These are phyloP conservation scores for Globisporangium okanoganense DNA, from an alignment of 352 stramenopile species.

Conservation along the genomic window DNA sequence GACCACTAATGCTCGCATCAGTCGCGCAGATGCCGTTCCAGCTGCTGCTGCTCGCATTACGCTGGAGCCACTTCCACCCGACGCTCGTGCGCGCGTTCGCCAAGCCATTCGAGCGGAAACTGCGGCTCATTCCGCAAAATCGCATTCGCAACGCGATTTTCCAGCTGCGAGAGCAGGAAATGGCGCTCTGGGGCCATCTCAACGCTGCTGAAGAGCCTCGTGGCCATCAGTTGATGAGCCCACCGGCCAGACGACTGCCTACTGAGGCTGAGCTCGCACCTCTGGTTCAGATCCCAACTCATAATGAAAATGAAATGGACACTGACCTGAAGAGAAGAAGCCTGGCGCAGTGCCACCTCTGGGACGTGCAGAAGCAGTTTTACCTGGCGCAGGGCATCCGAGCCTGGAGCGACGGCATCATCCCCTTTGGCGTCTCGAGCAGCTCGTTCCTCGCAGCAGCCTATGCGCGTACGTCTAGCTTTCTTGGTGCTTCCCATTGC, in stretches of 20 bases:
- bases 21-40: conserved; percentile 63
- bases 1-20: conserved; percentile 27
- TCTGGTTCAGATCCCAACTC: background rate
- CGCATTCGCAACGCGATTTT: conserved; percentile 35
- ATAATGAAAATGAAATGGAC: background rate
- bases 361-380: conserved; percentile 76
- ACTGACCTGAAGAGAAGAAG: conserved; percentile 1
- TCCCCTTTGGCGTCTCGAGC: conserved; percentile 79
- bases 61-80: conserved; percentile 74
- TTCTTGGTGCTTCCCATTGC: background rate
- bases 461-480: conserved; percentile 44
- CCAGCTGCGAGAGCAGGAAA: conserved; percentile 22
- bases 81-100: conserved; percentile 26
- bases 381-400: conserved; percentile 72
- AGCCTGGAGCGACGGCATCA: conserved; percentile 65
- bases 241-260: background rate
- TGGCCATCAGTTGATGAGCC: background rate
- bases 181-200: conserved; percentile 28
- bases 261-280: background rate
- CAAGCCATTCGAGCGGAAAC: conserved; percentile 48
- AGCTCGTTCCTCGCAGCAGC: conserved; percentile 65
- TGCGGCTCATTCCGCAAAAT: conserved; percentile 38
- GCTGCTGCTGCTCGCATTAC: conserved; percentile 53
- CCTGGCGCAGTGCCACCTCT: conserved; percentile 60
- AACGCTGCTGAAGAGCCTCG: conserved; percentile 3